phyloP scores from a whole-genome alignment of 208 protist genomes.

The Leishmania tropica region DNA sequence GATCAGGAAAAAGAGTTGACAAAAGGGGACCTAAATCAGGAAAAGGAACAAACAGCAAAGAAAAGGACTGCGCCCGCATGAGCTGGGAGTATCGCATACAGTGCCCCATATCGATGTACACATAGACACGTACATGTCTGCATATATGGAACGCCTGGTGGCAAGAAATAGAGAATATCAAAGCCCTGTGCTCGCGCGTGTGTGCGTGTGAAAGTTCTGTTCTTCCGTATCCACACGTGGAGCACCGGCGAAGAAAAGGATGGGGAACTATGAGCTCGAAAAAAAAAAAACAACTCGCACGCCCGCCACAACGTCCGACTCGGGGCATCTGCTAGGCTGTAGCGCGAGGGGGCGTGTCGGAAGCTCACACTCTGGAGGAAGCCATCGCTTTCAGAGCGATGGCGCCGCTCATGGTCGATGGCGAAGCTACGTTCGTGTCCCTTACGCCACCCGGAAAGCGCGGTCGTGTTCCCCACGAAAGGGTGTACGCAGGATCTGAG shows the following conservation, averaged over 20 bases:
- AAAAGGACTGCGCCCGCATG: neutral
- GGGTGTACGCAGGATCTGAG: neutral
- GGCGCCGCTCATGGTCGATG: neutral
- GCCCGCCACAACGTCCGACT: neutral
- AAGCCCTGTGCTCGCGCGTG: neutral
- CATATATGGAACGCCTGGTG: neutral
- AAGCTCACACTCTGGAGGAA: neutral
- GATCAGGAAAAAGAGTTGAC: neutral
- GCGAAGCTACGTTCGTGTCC: neutral
- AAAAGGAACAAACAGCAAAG: neutral
- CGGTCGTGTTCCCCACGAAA: neutral
- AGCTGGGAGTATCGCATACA: neutral
- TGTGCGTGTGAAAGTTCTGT: neutral
- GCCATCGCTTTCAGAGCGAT: neutral
- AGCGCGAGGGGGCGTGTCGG: neutral
- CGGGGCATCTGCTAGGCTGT: neutral
- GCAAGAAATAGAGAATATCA: neutral
- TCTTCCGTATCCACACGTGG: neutral
- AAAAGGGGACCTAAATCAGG: neutral
- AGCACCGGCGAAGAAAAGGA: neutral
- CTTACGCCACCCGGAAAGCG: neutral
- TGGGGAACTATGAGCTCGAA: neutral
- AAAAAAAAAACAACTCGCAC: neutral
- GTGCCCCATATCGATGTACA: neutral
- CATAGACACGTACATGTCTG: neutral